Evolutionary conservation across 179 eudicot genomes (phyloP).

Genomic region (Nepenthes alata): DNA sequence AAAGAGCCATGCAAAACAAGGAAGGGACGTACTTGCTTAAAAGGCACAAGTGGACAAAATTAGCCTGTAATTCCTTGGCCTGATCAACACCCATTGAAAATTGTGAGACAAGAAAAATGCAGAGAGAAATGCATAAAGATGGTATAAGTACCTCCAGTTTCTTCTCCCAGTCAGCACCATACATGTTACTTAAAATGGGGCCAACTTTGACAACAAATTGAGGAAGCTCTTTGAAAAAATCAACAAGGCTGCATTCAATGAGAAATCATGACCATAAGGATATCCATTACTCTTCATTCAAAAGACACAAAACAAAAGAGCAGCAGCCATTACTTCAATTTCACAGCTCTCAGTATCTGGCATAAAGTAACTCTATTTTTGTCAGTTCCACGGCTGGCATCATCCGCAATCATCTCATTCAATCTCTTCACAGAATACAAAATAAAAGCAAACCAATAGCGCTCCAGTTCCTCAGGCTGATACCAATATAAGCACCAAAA

Average conservation of each 20-base stretch:
- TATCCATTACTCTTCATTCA: neutral
- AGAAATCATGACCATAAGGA: neutral
- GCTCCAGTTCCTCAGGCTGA: conserved; percentile 80
- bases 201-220: conserved; percentile 71
- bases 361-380: conserved; percentile 45
- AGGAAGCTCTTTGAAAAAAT: conserved; percentile 88
- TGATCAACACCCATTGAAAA: conserved; percentile 13
- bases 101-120: neutral
- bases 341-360: conserved; percentile 59
- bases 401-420: conserved; percentile 12
- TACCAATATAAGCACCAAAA: neutral
- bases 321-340: conserved; percentile 49
- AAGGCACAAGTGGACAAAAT: conserved; percentile 67
- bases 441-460: conserved; percentile 73
- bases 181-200: conserved; percentile 43
- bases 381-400: conserved; percentile 13
- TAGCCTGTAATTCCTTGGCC: conserved; percentile 87
- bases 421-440: conserved; percentile 60
- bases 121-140: neutral
- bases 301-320: neutral
- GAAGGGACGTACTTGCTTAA: conserved; percentile 70
- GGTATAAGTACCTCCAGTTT: conserved; percentile 51
- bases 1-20: conserved; percentile 1
- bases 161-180: conserved; percentile 87
- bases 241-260: conserved; percentile 45